Base-by-base conservation (phyloP, 169 alveolate species). In the Cryptosporidium ubiquitum region DNA sequence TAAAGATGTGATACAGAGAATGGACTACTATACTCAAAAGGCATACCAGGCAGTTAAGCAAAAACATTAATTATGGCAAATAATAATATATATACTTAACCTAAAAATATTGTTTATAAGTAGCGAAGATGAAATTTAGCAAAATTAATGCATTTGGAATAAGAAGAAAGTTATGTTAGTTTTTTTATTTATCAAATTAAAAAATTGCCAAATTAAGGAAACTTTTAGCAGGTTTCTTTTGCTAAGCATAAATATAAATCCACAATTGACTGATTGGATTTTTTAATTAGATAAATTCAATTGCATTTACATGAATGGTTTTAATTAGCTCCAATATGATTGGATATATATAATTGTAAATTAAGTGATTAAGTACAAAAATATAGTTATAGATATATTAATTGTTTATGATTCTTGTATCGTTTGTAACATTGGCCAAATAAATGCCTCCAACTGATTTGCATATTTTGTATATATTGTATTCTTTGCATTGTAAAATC, bases 381-480 rank as follows among this genome's bases (percentile, higher is more conserved):
- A 33, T 29, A 20, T 35, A 64, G 49, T 35, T 64, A 64, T 64
- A 33, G 42, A 33, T 64, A 64, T 64, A 64, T 37, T 31, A 64
- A 64, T 16, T 16, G 9, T n/a, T 44, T 64, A 39, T 10, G 66
- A 61, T 44, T 79, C 89, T 18, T 61, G 89, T 26, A 79, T 79
- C 20, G 89, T 60, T 37, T 79, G 79, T 18, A 79, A 55, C 89
- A 93, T 94, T 39, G 98, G 98, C 95, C 96, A 95, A 52, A 97
- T 96, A 68, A 93, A 93, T 37, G 97, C 96, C 92, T 98, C 98
- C 42, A 98, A 93, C 84, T 95, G 97, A 85, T 96, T 95, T 18
- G 99, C 99, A 92, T 96, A 96, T 91, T 98, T 98, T 93, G 96
- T 97, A 94, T 98, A 98, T 31, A 97, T 96, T 23, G 99, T 98